Evolutionary conservation across 768 basidiomycete species (phyloP).

Genomic region (Ephemerocybe angulata): DNA sequence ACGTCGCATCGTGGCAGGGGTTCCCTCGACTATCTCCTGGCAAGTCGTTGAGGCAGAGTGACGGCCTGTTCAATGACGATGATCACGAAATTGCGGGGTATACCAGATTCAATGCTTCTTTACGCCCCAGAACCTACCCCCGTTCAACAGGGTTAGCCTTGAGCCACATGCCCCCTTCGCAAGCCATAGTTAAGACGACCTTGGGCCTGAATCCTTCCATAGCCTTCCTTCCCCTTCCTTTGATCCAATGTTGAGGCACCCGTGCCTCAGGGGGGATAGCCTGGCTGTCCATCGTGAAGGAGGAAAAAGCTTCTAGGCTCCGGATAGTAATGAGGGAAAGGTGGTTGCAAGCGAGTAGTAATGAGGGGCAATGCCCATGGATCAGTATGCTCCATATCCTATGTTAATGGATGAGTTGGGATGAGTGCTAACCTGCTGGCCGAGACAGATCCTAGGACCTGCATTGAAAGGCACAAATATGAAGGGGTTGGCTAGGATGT

Average conservation of each 20-base stretch:
- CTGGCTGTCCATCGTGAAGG: constrained; percentile 33
- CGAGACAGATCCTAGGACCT: constrained; percentile 39
- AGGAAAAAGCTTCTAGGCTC: constrained; percentile 41
- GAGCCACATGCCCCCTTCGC: constrained; percentile 4
- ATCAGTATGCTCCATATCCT: background rate
- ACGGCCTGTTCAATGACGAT: too few relatives aligned
- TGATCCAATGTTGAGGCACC: constrained; percentile 40
- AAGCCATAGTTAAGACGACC: constrained; percentile 22
- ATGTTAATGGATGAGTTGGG: too few relatives aligned
- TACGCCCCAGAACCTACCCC: too few relatives aligned
- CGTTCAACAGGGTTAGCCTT: constrained; percentile 14
- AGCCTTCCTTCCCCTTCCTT: constrained; percentile 22
- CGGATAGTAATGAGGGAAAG: constrained; percentile 45
- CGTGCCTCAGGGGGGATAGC: constrained; percentile 30
- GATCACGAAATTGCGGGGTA: too few relatives aligned
- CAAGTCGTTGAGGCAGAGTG: too few relatives aligned
- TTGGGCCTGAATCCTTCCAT: constrained; percentile 27
- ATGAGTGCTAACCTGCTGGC: constrained; percentile 35
- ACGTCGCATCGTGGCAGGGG: too few relatives aligned
- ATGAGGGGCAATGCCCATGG: background rate
- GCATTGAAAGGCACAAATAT: constrained; percentile 44
- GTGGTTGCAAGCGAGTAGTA: constrained; percentile 51
- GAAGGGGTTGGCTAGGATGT: constrained; percentile 44
- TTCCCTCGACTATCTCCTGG: too few relatives aligned
- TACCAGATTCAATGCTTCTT: too few relatives aligned